These are phyloP conservation scores for Xylariaceae sp. DNA, from an alignment of 2,329 filamentous ascomycete species.

Conservation along the genomic window DNA sequence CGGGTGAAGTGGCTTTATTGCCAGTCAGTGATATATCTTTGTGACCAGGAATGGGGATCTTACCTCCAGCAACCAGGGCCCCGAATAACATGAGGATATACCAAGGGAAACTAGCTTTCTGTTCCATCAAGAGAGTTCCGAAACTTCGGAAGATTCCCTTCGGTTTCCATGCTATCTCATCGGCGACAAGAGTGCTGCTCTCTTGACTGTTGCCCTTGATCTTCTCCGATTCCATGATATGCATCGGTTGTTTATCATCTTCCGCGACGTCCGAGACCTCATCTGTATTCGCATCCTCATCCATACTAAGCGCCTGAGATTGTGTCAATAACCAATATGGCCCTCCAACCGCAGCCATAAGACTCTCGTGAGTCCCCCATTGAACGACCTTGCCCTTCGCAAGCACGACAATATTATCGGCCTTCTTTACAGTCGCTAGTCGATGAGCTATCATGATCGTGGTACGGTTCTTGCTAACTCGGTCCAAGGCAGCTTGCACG, in stretches of 20 bases:
- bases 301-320: constrained; percentile 52
- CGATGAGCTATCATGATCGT: constrained; percentile 62
- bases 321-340: constrained; percentile 63
- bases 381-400: constrained; percentile 63
- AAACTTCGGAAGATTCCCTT: constrained; percentile 29
- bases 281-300: constrained; percentile 36
- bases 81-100: constrained; percentile 30
- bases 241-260: constrained; percentile 36
- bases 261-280: constrained; percentile 29
- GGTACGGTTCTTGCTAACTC: constrained; percentile 54
- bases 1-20: constrained; percentile 37
- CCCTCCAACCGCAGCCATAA: constrained; percentile 55
- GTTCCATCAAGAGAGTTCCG: constrained; percentile 27
- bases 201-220: constrained; percentile 28
- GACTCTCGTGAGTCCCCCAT: constrained; percentile 66
- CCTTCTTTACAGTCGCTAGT: constrained; percentile 48
- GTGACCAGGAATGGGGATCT: neutral
- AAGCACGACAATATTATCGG: constrained; percentile 39
- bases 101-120: constrained; percentile 28
- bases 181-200: neutral
- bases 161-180: constrained; percentile 15
- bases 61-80: constrained; percentile 34
- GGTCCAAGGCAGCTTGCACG: constrained; percentile 52
- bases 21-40: constrained; percentile 8
- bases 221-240: constrained; percentile 39